These are phyloP conservation scores for Hemisphaericaspora xylofermentans DNA, from an alignment of 1,139 yeast genomes.

Conservation along the genomic window DNA sequence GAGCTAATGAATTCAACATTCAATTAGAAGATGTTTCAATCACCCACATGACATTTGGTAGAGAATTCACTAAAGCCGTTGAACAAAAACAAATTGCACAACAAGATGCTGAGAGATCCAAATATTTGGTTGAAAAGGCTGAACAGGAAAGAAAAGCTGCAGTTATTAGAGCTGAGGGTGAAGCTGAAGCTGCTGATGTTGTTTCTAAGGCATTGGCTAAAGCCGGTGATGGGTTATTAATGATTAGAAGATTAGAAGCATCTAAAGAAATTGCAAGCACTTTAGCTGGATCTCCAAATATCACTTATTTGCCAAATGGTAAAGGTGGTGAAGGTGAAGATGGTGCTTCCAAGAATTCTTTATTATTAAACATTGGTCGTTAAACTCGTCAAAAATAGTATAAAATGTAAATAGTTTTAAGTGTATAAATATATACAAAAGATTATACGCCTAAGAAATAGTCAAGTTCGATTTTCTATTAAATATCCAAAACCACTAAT, in stretches of 20 bases:
- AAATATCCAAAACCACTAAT: conserved; percentile 40
- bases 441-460: not conserved
- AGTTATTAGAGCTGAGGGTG: conserved; percentile 98
- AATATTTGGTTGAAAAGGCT: conserved; percentile 90
- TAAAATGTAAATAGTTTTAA: conserved; percentile 10
- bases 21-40: conserved; percentile 95
- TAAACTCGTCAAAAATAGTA: conserved; percentile 9
- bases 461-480: not conserved
- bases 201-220: conserved; percentile 91
- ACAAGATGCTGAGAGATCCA: conserved; percentile 98
- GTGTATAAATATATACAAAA: conserved; percentile 10
- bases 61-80: conserved; percentile 96
- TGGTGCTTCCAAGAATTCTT: conserved; percentile 32
- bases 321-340: conserved; percentile 30
- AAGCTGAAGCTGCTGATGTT: conserved; percentile 96
- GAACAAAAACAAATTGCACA: conserved; percentile 99
- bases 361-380: conserved; percentile 45
- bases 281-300: conserved; percentile 77
- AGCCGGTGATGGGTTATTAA: conserved; percentile 93
- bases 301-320: conserved; percentile 84
- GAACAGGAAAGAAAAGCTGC: conserved; percentile 96
- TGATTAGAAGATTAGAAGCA: conserved; percentile 95
- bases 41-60: conserved; percentile 97
- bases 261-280: conserved; percentile 93
- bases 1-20: conserved; percentile 89